Conservation (phyloP, 495 filamentous ascomycete genomes). For the Penicillium antarcticum region DNA sequence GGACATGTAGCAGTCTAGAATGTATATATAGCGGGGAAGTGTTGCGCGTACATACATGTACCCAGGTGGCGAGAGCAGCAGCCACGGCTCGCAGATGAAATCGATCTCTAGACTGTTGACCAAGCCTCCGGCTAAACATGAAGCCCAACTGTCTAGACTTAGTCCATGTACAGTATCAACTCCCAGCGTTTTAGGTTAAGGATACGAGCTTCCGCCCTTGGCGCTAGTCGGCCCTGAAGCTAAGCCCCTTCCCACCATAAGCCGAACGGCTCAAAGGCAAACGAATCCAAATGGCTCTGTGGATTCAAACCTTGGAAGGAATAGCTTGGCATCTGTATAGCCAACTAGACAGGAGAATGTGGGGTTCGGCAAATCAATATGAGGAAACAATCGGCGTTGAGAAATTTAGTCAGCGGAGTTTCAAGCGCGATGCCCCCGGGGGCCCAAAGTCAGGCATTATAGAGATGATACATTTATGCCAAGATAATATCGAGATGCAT, state of each 20-base stretch:
- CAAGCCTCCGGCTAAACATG: too few species aligned
- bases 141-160: neutral
- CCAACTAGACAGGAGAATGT: neutral
- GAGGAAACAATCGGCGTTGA: neutral
- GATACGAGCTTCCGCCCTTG: constrained; percentile 14
- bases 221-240: constrained; percentile 2
- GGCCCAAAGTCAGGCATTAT: too few species aligned
- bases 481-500: too few species aligned
- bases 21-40: constrained; percentile 1
- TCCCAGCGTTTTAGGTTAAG: too few species aligned
- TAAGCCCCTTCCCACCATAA: neutral
- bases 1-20: constrained; percentile 1
- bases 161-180: too few species aligned
- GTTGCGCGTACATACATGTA: neutral
- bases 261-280: too few species aligned
- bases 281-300: neutral
- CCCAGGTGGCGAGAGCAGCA: neutral
- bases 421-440: too few species aligned
- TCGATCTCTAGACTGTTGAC: too few species aligned
- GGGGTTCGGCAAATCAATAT: neutral
- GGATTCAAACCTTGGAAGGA: too few species aligned
- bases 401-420: too few species aligned
- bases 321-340: neutral
- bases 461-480: too few species aligned
- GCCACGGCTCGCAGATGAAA: too few species aligned